phyloP scores from a whole-genome alignment of 192 early-diverging fungal genomes.

The Coemansia sp. region DNA sequence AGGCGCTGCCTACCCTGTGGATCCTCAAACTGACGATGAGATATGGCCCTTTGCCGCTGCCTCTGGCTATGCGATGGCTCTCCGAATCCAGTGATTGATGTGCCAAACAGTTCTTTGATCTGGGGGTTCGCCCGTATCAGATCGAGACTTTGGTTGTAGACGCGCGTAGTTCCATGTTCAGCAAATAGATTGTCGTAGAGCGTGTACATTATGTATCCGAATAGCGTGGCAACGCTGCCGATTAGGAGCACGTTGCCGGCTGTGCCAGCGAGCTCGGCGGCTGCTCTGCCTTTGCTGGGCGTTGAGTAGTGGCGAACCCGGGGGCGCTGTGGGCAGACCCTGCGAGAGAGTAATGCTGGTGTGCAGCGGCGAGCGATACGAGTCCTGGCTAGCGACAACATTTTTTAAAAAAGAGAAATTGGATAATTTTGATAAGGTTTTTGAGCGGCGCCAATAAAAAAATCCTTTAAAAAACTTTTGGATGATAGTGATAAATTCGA shows the following conservation, averaged over 20 bases:
- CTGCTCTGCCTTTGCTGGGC: neutral
- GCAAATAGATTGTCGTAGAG: slow-evolving; percentile 49
- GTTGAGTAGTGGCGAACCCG: neutral
- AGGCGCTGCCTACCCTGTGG: slow-evolving; percentile 17
- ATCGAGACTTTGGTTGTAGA: slow-evolving; percentile 52
- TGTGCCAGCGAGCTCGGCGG: slow-evolving; percentile 18
- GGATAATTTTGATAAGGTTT: neutral
- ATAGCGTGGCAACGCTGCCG: slow-evolving; percentile 40
- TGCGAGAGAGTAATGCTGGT: neutral
- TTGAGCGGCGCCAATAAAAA: neutral
- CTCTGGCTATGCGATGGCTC: slow-evolving; percentile 49
- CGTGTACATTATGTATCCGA: slow-evolving; percentile 45
- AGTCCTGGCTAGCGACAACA: neutral
- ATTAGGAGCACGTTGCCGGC: slow-evolving; percentile 35
- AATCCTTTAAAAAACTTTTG: too few relatives aligned
- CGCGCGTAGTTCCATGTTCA: slow-evolving; percentile 36
- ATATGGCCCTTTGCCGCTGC: slow-evolving; percentile 42
- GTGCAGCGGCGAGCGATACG: neutral
- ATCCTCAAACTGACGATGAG: slow-evolving; percentile 34
- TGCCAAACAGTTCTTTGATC: slow-evolving; percentile 32
- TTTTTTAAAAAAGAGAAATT: neutral
- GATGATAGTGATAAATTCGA: too few relatives aligned
- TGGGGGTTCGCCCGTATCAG: slow-evolving; percentile 40
- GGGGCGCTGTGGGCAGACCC: neutral
- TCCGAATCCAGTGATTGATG: slow-evolving; percentile 30